Percentiles rank a stretch among this genome's conserved stretches.
Conservation (phyloP, 2,329 filamentous ascomycete genomes). For the Xylariaceae sp. region DNA sequence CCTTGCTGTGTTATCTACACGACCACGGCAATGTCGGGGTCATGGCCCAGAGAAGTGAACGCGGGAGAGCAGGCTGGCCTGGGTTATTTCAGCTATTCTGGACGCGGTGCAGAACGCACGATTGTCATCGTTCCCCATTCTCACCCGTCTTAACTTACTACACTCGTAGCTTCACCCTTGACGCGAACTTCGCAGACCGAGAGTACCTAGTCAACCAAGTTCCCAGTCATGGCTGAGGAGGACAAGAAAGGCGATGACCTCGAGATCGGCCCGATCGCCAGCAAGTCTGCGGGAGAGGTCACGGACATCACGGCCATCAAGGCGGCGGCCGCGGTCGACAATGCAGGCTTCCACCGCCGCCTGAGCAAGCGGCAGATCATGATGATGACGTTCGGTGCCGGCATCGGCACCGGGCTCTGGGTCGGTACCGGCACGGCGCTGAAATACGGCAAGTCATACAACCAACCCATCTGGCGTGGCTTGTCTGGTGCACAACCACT, state of each 20-base stretch:
- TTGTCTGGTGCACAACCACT: neutral
- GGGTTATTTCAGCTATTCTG: too few species aligned
- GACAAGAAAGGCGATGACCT: neutral
- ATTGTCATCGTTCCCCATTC: too few species aligned
- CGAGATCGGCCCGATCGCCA: neutral
- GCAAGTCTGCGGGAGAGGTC: neutral
- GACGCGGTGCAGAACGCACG: too few species aligned
- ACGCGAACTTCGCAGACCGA: too few species aligned
- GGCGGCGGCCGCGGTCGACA: neutral
- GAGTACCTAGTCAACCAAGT: too few species aligned
- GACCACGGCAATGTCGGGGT: too few species aligned
- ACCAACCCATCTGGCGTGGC: too few species aligned
- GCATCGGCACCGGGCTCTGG: neutral
- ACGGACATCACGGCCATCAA: neutral
- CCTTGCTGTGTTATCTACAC: too few species aligned
- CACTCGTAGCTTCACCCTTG: too few species aligned
- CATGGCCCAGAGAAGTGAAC: too few species aligned
- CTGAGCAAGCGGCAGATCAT: neutral
- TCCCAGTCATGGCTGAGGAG: neutral
- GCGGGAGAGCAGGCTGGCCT: too few species aligned
- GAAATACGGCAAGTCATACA: constrained; percentile 1
- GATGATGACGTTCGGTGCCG: neutral
- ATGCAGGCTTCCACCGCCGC: neutral
- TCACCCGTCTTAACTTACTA: too few species aligned
- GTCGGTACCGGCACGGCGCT: neutral